These are phyloP conservation scores for Fusarium nygamai DNA, from an alignment of 2,329 filamentous ascomycete genomes.

Conservation along the genomic window DNA sequence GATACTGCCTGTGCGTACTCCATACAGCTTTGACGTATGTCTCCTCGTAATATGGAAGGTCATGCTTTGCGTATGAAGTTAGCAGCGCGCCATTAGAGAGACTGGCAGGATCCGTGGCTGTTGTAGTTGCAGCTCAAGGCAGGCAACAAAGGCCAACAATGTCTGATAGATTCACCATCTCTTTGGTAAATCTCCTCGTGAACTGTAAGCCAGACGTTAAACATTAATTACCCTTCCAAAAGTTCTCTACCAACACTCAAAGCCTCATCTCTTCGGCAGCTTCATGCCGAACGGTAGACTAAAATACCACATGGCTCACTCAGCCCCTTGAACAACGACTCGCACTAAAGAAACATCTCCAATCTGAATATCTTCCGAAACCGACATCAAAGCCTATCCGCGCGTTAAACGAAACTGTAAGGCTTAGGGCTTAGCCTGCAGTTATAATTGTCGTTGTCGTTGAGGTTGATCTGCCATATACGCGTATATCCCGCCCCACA, in stretches of 20 bases:
- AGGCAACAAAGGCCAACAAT: neutral
- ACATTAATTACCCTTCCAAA: neutral
- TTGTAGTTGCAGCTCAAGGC: neutral
- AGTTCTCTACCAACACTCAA: neutral
- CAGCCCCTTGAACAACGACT: neutral
- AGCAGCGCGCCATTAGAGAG: neutral
- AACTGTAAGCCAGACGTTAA: neutral
- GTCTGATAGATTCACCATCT: neutral
- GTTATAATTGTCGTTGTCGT: neutral
- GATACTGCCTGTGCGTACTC: neutral
- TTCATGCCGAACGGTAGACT: neutral
- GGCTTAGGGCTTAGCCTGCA: constrained; percentile 20
- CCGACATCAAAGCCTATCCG: neutral
- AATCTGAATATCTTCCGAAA: neutral
- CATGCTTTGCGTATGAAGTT: neutral
- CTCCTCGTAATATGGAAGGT: neutral
- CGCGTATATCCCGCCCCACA: constrained; percentile 26
- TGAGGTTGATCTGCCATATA: constrained; percentile 4
- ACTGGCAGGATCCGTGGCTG: neutral
- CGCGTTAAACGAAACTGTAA: constrained; percentile 6
- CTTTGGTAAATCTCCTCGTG: neutral
- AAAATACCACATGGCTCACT: neutral
- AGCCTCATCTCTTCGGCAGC: neutral
- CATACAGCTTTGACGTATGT: neutral
- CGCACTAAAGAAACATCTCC: neutral